Base-by-base conservation (phyloP, 768 basidiomycete species). In the Gloeostereum incarnatum region DNA sequence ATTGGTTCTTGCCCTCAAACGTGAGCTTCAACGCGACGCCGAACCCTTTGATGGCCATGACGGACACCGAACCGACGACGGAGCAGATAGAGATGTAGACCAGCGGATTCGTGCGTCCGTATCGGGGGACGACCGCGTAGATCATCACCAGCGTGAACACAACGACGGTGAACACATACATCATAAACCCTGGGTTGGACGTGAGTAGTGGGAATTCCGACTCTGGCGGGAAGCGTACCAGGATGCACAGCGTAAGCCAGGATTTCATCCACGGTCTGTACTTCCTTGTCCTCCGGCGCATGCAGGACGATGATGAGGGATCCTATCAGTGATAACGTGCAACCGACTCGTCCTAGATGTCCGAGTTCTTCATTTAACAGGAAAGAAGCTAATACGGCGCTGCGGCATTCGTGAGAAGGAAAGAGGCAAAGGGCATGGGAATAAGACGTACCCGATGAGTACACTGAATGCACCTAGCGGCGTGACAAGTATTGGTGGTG, bases 31-130 rank as follows among this genome's bases (percentile, higher is more conserved):
- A 74, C 2, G 96, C 94, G 33, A 97, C 81, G 31, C 96, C 96
- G 51, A 99, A 91, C 34, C 92, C 94, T 65, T 99, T 99, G 69
- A 97, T 86, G 29, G 91, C 85, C 96, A 99, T 98, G 61, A 98
- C 79, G n/a, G 90, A 91, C 31, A 99, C 78, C 21, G 89, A 92
- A 8, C 96, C 96, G 31, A 91, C 91, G 41, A 97, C 58, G 8
- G 93, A 97, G 60, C 96, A 98, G 52, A 99, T 94, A 19, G 92
- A 92, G 45, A 98, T 75, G 62, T 96, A 98, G 21, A 96, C 84
- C 44, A 91, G 49, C 2, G 96, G 96, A 45, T 84, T 92, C 40
- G 78, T 73, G 31, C 82, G 83, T 22, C 96, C 96, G 50, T 96
- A 75, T 45, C 66, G 78, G 6, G 96, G 96, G 1, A 75, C 84